Percentiles rank a stretch among this genome's conserved stretches.
Conservation (phyloP, 2,329 filamentous ascomycete species). For the Xylariaceae sp. region DNA sequence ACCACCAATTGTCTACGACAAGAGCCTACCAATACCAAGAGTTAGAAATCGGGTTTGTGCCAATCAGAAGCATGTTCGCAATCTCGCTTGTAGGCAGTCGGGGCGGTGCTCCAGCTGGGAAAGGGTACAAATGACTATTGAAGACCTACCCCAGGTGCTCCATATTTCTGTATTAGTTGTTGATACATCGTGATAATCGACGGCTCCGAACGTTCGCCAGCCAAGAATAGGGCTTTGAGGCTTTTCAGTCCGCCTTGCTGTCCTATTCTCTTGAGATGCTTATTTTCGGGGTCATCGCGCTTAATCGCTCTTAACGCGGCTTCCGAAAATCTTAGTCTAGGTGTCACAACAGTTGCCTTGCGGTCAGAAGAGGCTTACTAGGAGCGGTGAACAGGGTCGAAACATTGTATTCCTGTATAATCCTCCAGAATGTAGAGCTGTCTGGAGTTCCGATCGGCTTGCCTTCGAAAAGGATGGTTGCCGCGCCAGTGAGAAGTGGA, state of each 20-base stretch:
- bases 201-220: slow-evolving; percentile 86
- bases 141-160: slow-evolving; percentile 44
- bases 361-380: slow-evolving; percentile 38
- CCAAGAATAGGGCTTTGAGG: slow-evolving; percentile 75
- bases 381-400: slow-evolving; percentile 84
- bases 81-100: too few relatives aligned
- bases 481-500: slow-evolving; percentile 78
- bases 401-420: slow-evolving; percentile 81
- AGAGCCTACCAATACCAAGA: slow-evolving; percentile 39
- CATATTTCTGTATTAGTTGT: slow-evolving; percentile 64
- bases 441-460: slow-evolving; percentile 89
- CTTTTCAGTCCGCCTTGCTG: slow-evolving; percentile 67
- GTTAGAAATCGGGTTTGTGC: too few relatives aligned
- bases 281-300: slow-evolving; percentile 77
- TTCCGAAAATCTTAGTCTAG: slow-evolving; percentile 8
- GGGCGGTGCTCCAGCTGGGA: too few relatives aligned
- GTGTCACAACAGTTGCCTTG: background rate
- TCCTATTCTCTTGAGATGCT: slow-evolving; percentile 61
- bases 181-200: slow-evolving; percentile 82
- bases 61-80: too few relatives aligned
- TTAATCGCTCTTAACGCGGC: slow-evolving; percentile 80
- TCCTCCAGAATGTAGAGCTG: slow-evolving; percentile 83
- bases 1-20: slow-evolving; percentile 62
- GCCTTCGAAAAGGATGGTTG: slow-evolving; percentile 89
- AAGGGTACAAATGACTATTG: too few relatives aligned